A percentile compares a stretch with the other conserved stretches of the same genome.
phyloP scores from a whole-genome alignment of 345 rosid genomes.

The Streptanthus diversifolius region DNA sequence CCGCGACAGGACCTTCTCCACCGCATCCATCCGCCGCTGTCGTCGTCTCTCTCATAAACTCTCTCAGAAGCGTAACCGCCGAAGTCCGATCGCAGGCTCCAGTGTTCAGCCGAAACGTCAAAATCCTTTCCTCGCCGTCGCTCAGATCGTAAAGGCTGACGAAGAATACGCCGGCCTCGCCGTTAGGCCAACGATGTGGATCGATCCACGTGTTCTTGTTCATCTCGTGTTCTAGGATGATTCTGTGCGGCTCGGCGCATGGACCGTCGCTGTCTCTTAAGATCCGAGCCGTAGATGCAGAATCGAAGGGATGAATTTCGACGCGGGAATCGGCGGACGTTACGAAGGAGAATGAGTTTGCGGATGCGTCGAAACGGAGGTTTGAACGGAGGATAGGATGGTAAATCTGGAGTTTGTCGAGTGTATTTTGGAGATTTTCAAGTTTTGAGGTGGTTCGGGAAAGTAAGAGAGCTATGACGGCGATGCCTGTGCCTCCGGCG shows the following conservation, averaged over 20 bases:
- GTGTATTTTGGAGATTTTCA: constrained; percentile 43
- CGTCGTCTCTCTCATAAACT: constrained; percentile 39
- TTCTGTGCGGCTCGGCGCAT: constrained; percentile 36
- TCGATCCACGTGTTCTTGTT: constrained; percentile 57
- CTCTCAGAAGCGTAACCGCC: constrained; percentile 55
- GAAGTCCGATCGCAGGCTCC: constrained; percentile 68
- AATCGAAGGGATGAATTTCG: constrained; percentile 47
- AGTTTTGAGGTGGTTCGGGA: constrained; percentile 41
- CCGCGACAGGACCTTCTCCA: constrained; percentile 18
- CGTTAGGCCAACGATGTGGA: constrained; percentile 23
- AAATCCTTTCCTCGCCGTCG: constrained; percentile 33
- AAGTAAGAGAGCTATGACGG: constrained; percentile 65
- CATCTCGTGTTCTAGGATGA: constrained; percentile 68
- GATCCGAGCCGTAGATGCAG: constrained; percentile 50
- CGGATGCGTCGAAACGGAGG: constrained; percentile 48
- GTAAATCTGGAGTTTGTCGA: constrained; percentile 54
- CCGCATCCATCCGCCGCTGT: background rate
- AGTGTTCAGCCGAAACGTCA: constrained; percentile 64
- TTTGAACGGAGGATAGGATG: constrained; percentile 74
- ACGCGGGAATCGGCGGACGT: constrained; percentile 43
- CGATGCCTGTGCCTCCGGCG: constrained; percentile 74
- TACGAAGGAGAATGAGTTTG: constrained; percentile 53
- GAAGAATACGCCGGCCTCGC: constrained; percentile 41
- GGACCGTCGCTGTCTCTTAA: constrained; percentile 26
- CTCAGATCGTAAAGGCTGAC: constrained; percentile 50